These are phyloP conservation scores for Xylona heveae DNA, from an alignment of 495 filamentous ascomycete species.

Conservation along the genomic window DNA sequence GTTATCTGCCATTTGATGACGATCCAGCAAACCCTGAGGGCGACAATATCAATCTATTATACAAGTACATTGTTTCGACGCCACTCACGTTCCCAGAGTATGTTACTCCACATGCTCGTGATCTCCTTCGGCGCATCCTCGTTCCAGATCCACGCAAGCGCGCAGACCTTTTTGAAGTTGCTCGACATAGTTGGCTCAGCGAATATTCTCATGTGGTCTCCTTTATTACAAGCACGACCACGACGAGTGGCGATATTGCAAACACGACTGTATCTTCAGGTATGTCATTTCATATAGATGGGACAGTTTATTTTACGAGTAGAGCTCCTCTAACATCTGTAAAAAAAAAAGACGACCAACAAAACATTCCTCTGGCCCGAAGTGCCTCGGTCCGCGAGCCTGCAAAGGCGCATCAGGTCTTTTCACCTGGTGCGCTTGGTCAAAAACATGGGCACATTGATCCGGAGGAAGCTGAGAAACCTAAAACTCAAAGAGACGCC, in stretches of 20 bases:
- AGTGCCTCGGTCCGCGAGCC: constrained; percentile 87
- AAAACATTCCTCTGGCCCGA: constrained; percentile 43
- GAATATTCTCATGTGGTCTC: constrained; percentile 89
- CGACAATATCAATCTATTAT: constrained; percentile 96
- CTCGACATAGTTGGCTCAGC: constrained; percentile 93
- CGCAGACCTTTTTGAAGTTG: constrained; percentile 93
- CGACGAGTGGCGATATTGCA: constrained; percentile 66
- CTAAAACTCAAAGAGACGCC: constrained; percentile 48
- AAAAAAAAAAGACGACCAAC: constrained; percentile 25
- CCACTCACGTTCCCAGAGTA: constrained; percentile 97
- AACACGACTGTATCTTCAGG: constrained; percentile 53
- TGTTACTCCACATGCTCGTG: constrained; percentile 88
- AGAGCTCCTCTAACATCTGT: constrained; percentile 1
- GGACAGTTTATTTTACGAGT: background rate
- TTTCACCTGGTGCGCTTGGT: constrained; percentile 42
- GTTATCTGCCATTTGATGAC: constrained; percentile 97
- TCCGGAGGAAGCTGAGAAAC: constrained; percentile 35
- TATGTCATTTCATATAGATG: constrained; percentile 21
- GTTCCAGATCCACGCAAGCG: constrained; percentile 92
- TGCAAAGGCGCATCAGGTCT: constrained; percentile 38
- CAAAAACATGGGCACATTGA: constrained; percentile 64
- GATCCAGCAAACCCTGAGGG: constrained; percentile 97
- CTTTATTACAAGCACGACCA: constrained; percentile 89
- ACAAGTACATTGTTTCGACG: constrained; percentile 98
- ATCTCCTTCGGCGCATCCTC: constrained; percentile 77